phyloP scores from a whole-genome alignment of 495 filamentous ascomycete species.

The Xylaria intraflava region DNA sequence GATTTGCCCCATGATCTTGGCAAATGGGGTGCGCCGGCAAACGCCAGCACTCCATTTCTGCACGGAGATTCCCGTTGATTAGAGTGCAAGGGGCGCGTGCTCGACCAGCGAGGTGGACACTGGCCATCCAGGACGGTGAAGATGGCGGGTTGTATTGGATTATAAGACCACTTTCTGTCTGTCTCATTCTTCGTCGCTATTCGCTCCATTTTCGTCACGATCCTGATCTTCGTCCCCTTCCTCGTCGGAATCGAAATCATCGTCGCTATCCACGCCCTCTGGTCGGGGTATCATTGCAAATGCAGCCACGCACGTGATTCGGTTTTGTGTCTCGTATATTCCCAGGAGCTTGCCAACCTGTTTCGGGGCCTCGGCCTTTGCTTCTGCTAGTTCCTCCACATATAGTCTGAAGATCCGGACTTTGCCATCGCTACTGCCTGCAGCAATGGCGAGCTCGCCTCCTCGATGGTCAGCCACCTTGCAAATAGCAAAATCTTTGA shows the following conservation, averaged over 20 bases:
- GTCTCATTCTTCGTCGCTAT: not conserved
- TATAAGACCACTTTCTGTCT: not conserved
- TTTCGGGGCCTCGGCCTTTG: constrained; percentile 24
- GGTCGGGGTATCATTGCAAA: constrained; percentile 72
- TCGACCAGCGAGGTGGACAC: not conserved
- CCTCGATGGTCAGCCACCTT: constrained; percentile 32
- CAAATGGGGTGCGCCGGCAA: too few relatives aligned
- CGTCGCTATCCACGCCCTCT: constrained; percentile 42
- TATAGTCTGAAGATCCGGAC: constrained; percentile 67
- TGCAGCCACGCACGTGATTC: constrained; percentile 82
- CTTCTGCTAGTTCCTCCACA: constrained; percentile 33
- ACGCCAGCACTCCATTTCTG: not conserved
- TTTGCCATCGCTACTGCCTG: constrained; percentile 75
- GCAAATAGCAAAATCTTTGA: constrained; percentile 83
- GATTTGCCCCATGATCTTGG: not conserved
- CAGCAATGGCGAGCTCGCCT: constrained; percentile 53
- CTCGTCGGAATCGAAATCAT: constrained; percentile 38
- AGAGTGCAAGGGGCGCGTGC: too few relatives aligned
- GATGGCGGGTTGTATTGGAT: not conserved
- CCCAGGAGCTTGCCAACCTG: constrained; percentile 69
- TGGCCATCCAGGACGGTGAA: not conserved
- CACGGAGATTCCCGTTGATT: not conserved
- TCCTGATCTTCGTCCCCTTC: constrained; percentile 45
- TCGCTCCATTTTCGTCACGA: constrained; percentile 28
- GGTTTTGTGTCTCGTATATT: constrained; percentile 74